Conservation (phyloP, 345 rosid genomes). For the Pistacia atlantica region DNA sequence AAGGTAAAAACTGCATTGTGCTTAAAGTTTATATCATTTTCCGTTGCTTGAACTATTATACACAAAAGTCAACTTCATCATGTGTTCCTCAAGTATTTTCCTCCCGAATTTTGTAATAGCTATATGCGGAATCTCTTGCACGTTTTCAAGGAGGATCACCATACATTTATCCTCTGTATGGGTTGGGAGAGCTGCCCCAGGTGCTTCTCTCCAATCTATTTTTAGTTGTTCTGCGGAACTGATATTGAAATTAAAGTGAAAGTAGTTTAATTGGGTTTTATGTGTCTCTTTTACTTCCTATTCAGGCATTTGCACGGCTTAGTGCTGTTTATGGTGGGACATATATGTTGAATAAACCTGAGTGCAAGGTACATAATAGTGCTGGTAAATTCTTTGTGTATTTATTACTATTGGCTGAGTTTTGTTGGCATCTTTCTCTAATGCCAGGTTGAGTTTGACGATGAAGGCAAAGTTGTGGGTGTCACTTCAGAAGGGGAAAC, state of each 20-base stretch:
- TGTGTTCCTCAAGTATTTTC: constrained; percentile 18
- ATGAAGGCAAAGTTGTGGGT: constrained; percentile 81
- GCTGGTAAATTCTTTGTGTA: background rate
- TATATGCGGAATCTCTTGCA: constrained; percentile 89
- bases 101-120: constrained; percentile 43
- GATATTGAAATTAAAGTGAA: background rate
- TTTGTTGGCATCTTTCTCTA: constrained; percentile 21
- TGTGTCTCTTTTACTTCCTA: constrained; percentile 7
- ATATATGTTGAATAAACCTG: constrained; percentile 94
- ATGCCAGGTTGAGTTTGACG: constrained; percentile 82
- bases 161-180: constrained; percentile 91
- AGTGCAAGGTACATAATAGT: constrained; percentile 68
- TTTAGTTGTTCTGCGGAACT: background rate
- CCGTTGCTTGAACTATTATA: background rate
- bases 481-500: constrained; percentile 99
- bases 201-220: constrained; percentile 31
- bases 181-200: constrained; percentile 99
- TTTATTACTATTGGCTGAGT: constrained; percentile 6
- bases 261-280: background rate
- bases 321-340: constrained; percentile 99
- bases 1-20: constrained; percentile 51
- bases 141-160: constrained; percentile 99
- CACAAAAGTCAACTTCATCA: background rate
- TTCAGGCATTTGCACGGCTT: constrained; percentile 95
- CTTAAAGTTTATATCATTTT: constrained; percentile 3